Percentiles rank a stretch among this genome's conserved stretches.
phyloP scores from a whole-genome alignment of 2,329 filamentous ascomycete species.

The Daldinia eschscholtzii region DNA sequence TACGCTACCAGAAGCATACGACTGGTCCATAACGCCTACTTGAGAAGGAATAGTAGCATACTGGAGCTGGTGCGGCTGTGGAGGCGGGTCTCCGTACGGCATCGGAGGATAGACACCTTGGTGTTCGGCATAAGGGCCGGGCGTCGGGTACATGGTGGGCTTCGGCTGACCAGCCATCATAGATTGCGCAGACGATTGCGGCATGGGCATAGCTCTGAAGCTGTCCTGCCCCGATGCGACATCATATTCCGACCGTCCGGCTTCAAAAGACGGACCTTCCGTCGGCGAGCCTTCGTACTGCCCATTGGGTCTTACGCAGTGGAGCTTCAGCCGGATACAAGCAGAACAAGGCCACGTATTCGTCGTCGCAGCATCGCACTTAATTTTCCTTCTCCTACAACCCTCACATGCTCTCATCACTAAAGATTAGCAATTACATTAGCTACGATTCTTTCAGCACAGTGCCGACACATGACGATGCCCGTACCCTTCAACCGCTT shows the following conservation, averaged over 20 bases:
- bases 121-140: slow-evolving; percentile 62
- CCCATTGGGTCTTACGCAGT: slow-evolving; percentile 90
- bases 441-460: slow-evolving; percentile 33
- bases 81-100: slow-evolving; percentile 61
- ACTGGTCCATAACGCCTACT: slow-evolving; percentile 64
- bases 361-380: slow-evolving; percentile 96
- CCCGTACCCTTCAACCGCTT: slow-evolving; percentile 90
- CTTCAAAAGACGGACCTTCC: slow-evolving; percentile 63
- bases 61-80: slow-evolving; percentile 61
- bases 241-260: slow-evolving; percentile 59
- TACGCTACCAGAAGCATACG: slow-evolving; percentile 62
- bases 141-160: slow-evolving; percentile 62
- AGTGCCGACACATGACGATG: slow-evolving; percentile 16
- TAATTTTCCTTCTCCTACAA: slow-evolving; percentile 94
- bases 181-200: slow-evolving; percentile 60
- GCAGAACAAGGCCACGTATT: slow-evolving; percentile 98
- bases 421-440: slow-evolving; percentile 55
- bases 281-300: slow-evolving; percentile 73
- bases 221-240: slow-evolving; percentile 59
- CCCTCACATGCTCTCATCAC: slow-evolving; percentile 98
- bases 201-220: slow-evolving; percentile 66
- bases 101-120: slow-evolving; percentile 61
- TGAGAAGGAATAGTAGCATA: slow-evolving; percentile 67
- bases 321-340: slow-evolving; percentile 90
- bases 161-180: slow-evolving; percentile 60